phyloP scores from a whole-genome alignment of 768 basidiomycete genomes.

The Naganishia friedmannii region DNA sequence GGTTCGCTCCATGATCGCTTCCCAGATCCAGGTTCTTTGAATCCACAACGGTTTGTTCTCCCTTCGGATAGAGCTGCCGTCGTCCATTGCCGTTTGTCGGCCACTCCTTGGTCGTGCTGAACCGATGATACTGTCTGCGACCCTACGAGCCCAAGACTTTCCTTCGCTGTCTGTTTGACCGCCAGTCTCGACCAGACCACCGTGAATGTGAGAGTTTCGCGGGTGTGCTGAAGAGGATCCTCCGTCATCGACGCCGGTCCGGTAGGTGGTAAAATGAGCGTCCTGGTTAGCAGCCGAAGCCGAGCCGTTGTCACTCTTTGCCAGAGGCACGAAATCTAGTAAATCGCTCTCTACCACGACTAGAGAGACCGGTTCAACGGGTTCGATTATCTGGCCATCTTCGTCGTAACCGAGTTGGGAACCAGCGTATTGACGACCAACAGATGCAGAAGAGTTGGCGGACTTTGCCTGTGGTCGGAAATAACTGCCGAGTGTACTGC shows the following conservation, averaged over 20 bases:
- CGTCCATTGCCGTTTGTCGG: constrained; percentile 15
- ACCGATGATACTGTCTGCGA: constrained; percentile 29
- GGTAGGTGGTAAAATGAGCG: constrained; percentile 12
- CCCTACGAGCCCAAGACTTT: constrained; percentile 24
- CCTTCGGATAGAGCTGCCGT: constrained; percentile 33
- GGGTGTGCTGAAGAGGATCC: constrained; percentile 23
- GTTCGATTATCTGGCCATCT: constrained; percentile 24
- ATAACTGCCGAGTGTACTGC: constrained; percentile 34
- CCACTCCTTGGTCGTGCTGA: constrained; percentile 16
- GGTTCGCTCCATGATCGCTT: constrained; percentile 38
- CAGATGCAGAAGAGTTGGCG: constrained; percentile 13
- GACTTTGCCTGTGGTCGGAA: constrained; percentile 32
- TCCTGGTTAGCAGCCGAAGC: constrained; percentile 32
- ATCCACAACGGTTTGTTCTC: constrained; percentile 36
- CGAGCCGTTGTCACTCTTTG: constrained; percentile 45
- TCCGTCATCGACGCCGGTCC: constrained; percentile 27
- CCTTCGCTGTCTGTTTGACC: constrained; percentile 19
- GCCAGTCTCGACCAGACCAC: constrained; percentile 9
- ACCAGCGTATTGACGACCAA: constrained; percentile 23
- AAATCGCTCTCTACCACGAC: constrained; percentile 49
- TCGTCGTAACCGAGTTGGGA: constrained; percentile 46
- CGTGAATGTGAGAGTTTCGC: constrained; percentile 15
- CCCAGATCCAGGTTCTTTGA: constrained; percentile 36
- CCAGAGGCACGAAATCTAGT: constrained; percentile 42
- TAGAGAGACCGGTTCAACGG: constrained; percentile 40